These are phyloP conservation scores for Trichomonascus vanleenenianus DNA, from an alignment of 805 yeast genomes.

Conservation along the genomic window DNA sequence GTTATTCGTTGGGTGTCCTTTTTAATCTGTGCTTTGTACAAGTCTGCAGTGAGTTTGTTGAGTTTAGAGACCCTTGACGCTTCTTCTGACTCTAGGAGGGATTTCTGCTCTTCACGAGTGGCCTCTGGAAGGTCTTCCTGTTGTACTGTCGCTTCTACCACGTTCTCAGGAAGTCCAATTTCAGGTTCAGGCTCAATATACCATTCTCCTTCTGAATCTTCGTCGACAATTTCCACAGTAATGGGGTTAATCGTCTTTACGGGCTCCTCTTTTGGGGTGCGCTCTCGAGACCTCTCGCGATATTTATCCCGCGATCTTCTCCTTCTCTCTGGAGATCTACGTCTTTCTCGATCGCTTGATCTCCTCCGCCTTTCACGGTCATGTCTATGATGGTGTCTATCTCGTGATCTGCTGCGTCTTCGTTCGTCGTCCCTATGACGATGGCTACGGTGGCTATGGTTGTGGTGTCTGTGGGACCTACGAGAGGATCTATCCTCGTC, in stretches of 20 bases:
- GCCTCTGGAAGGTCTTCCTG: background rate
- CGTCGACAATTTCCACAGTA: background rate
- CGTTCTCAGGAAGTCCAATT: background rate
- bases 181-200: slow-evolving; percentile 2
- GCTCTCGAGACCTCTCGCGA: background rate
- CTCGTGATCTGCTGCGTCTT: background rate
- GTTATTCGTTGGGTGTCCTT: slow-evolving; percentile 19
- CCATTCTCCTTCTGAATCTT: slow-evolving; percentile 8
- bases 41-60: slow-evolving; percentile 28
- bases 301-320: too few species aligned
- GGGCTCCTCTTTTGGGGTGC: background rate
- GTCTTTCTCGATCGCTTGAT: too few species aligned
- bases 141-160: background rate
- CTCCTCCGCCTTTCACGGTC: background rate
- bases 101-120: background rate
- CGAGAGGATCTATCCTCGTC: too few species aligned
- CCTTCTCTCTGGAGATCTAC: too few species aligned
- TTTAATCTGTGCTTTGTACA: slow-evolving; percentile 30
- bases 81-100: background rate
- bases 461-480: background rate
- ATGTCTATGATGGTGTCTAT: background rate
- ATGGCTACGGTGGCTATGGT: background rate
- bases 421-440: slow-evolving; percentile 1
- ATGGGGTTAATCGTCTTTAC: background rate
- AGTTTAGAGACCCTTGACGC: slow-evolving; percentile 14